A percentile compares a stretch with the other conserved stretches of the same genome.
phyloP scores from a whole-genome alignment of 139 green algal species.

The Monoraphidium neglectum region DNA sequence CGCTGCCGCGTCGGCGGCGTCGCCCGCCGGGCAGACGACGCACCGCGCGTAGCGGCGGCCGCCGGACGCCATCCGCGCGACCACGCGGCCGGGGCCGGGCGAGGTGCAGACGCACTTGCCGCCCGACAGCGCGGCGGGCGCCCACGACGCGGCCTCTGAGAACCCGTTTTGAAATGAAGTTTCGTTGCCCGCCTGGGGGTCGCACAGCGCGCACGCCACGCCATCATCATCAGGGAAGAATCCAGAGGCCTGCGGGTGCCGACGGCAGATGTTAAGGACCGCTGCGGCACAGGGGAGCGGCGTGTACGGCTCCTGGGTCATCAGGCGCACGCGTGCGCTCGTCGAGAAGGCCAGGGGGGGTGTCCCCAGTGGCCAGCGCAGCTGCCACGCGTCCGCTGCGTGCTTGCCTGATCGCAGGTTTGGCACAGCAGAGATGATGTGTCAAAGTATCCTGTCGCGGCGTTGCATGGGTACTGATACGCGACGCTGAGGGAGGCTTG shows the following conservation, averaged over 20 bases:
- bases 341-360: no score
- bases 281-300: no score
- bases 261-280: no score
- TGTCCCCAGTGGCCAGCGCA: no score
- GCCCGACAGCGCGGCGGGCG: conserved; percentile 6
- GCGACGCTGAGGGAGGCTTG: no score
- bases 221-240: conserved; percentile 25
- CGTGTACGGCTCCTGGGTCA: no score
- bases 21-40: conserved; percentile 37
- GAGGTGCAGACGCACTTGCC: conserved; percentile 21
- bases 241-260: conserved; percentile 18
- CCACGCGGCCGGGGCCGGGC: not conserved
- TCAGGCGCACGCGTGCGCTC: no score
- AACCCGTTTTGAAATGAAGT: conserved; percentile 29
- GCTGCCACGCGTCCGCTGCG: no score
- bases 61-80: not conserved
- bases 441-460: no score
- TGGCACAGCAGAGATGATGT: no score
- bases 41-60: conserved; percentile 27
- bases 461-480: no score
- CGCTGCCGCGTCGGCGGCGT: conserved; percentile 13
- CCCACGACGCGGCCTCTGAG: conserved; percentile 26
- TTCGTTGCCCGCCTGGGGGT: conserved; percentile 6
- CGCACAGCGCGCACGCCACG: conserved; percentile 34
- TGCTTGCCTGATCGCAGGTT: no score